phyloP scores from a whole-genome alignment of 345 rosid genomes.

The Pistacia atlantica region DNA sequence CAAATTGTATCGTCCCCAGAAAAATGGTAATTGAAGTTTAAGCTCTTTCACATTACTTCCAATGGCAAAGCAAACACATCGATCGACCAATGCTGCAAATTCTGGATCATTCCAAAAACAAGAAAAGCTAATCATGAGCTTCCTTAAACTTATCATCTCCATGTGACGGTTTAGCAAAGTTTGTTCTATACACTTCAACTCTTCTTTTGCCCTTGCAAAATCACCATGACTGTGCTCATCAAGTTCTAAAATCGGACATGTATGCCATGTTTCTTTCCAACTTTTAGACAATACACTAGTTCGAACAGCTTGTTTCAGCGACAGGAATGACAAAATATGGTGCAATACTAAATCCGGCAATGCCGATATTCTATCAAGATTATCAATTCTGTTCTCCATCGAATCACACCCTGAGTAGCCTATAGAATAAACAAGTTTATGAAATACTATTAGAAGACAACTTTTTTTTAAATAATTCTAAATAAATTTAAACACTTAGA shows the following conservation, averaged over 20 bases:
- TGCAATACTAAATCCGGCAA: constrained; percentile 14
- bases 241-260: neutral
- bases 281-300: neutral
- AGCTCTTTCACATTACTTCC: too few relatives aligned
- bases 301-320: neutral
- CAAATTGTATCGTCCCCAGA: too few relatives aligned
- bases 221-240: neutral
- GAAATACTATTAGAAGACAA: neutral
- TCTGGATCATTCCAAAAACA: too few relatives aligned
- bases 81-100: too few relatives aligned
- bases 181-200: neutral
- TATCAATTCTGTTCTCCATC: too few relatives aligned
- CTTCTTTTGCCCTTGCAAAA: neutral
- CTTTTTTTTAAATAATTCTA: neutral
- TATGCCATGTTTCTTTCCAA: constrained; percentile 6
- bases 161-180: neutral
- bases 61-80: too few relatives aligned
- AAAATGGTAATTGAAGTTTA: too few relatives aligned
- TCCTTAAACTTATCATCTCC: neutral
- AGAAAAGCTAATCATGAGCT: neutral
- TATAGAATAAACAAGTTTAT: neutral
- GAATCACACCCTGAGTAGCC: too few relatives aligned
- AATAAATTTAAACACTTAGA: neutral
- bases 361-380: neutral
- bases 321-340: neutral